phyloP scores from a whole-genome alignment of 495 filamentous ascomycete genomes.

The Cercophora samala region DNA sequence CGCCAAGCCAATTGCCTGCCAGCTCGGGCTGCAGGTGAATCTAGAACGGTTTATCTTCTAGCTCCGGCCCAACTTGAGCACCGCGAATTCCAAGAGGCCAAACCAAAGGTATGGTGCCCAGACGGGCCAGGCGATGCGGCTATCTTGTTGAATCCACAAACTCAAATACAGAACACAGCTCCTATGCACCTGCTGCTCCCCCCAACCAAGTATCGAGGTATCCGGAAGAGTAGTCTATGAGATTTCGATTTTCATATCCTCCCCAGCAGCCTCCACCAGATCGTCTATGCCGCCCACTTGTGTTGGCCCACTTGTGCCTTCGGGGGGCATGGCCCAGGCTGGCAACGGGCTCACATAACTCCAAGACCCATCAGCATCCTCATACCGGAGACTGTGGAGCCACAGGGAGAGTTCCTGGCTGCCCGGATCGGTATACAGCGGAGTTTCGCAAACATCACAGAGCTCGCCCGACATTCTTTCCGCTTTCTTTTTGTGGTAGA shows the following conservation, averaged over 20 bases:
- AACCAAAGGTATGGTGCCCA: neutral
- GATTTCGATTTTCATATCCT: slow-evolving; percentile 23
- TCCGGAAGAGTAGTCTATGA: neutral
- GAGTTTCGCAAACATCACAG: slow-evolving; percentile 79
- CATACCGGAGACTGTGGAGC: slow-evolving; percentile 86
- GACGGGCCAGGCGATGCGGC: neutral
- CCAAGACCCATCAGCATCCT: slow-evolving; percentile 76
- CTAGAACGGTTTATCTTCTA: neutral
- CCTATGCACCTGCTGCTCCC: neutral
- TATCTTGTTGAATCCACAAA: neutral
- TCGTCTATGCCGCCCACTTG: slow-evolving; percentile 54
- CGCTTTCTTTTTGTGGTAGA: slow-evolving; percentile 79
- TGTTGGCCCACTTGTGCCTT: slow-evolving; percentile 56
- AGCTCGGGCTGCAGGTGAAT: neutral
- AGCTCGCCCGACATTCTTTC: slow-evolving; percentile 86
- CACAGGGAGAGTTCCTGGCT: slow-evolving; percentile 87
- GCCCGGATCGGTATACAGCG: slow-evolving; percentile 88
- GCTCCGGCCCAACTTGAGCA: neutral
- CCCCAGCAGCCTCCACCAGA: slow-evolving; percentile 45
- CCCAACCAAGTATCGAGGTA: neutral
- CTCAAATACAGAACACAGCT: neutral
- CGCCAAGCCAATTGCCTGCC: neutral
- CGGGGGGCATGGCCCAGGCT: slow-evolving; percentile 78
- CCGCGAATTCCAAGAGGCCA: neutral
- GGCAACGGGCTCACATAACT: slow-evolving; percentile 82